phyloP scores from a whole-genome alignment of 2,329 filamentous ascomycete genomes.

The Epichloe festucae region DNA sequence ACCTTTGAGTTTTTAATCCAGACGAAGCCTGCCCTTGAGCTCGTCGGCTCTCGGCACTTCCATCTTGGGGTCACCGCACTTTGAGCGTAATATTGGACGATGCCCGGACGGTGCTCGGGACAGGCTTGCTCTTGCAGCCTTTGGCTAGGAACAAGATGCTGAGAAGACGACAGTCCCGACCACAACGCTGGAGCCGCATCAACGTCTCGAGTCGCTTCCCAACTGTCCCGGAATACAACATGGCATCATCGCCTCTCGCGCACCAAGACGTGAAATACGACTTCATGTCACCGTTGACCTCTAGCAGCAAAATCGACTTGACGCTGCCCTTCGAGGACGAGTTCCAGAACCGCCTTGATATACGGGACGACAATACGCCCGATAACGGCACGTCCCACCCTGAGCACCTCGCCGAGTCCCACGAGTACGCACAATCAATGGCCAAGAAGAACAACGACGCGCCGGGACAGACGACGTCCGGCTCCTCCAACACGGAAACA shows the following conservation, averaged over 20 bases:
- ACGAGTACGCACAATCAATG: not conserved
- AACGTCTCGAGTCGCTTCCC: not conserved
- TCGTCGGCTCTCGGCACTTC: not conserved
- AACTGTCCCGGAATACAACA: not conserved
- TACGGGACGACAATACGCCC: not conserved
- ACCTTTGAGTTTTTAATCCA: not conserved
- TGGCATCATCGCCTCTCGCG: not conserved
- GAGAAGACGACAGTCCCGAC: not conserved
- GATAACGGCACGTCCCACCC: not conserved
- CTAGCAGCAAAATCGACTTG: not conserved
- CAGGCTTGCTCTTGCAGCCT: not conserved
- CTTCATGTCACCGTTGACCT: not conserved
- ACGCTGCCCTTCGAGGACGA: conserved; percentile 2
- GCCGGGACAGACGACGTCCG: not conserved
- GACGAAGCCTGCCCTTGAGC: not conserved
- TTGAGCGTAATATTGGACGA: too few species aligned
- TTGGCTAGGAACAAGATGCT: not conserved
- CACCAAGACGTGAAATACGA: not conserved
- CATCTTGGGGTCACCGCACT: too few species aligned
- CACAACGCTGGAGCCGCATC: not conserved
- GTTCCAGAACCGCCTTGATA: not conserved
- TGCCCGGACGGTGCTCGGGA: not conserved
- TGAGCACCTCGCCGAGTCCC: not conserved
- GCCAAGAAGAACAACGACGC: not conserved
- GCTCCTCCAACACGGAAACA: not conserved